A percentile compares a stretch with the other conserved stretches of the same genome.
Conservation (phyloP, 148 eudicot species). For the Dysphania ambrosioides region DNA sequence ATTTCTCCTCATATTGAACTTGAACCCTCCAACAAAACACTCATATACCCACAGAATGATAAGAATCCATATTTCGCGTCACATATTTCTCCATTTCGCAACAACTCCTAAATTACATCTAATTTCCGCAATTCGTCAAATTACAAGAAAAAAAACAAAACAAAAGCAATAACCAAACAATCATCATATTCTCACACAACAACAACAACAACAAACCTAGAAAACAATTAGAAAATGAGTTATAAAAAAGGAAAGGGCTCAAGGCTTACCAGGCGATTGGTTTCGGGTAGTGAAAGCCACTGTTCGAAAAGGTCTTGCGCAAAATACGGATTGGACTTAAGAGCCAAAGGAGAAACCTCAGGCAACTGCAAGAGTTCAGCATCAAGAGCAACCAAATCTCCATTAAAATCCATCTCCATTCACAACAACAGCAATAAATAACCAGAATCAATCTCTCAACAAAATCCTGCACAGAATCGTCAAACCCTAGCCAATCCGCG, state of each 20-base stretch:
- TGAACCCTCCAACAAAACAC: neutral
- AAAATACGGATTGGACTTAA: constrained; percentile 64
- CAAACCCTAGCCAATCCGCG: constrained; percentile 21
- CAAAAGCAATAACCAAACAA: neutral
- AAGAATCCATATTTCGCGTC: neutral
- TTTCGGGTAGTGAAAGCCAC: constrained; percentile 84
- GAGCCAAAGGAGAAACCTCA: constrained; percentile 68
- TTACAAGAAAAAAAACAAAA: too few relatives aligned
- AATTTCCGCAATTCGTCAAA: neutral
- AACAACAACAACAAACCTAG: neutral
- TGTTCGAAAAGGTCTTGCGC: constrained; percentile 77
- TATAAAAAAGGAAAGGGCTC: neutral
- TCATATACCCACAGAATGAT: too few relatives aligned
- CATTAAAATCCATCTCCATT: constrained; percentile 74
- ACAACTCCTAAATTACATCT: neutral
- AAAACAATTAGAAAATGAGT: neutral
- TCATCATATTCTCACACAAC: neutral
- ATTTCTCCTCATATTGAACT: neutral
- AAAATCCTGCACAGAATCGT: constrained; percentile 18
- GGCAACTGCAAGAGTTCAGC: constrained; percentile 71
- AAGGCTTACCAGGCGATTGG: constrained; percentile 54
- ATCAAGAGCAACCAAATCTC: constrained; percentile 62
- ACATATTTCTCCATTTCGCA: neutral
- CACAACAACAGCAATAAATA: constrained; percentile 19
- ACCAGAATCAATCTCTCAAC: constrained; percentile 26